Base-by-base conservation (phyloP, 2,329 filamentous ascomycete species). In the Penicillium nordicum region DNA sequence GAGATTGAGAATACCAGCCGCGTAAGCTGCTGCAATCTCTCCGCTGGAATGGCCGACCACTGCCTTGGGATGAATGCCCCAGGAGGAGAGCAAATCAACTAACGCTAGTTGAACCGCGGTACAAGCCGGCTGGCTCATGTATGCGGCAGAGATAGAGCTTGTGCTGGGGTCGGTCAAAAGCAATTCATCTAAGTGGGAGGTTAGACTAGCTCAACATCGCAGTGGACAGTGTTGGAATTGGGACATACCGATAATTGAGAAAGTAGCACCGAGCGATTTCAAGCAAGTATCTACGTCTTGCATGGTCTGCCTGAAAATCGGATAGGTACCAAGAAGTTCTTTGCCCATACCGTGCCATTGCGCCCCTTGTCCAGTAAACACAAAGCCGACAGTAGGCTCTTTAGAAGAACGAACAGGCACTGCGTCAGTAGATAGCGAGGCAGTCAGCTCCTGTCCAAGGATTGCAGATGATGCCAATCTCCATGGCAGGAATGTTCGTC, bases 341-440 rank as follows among this genome's bases (percentile, higher is more conserved):
- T 64, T 62, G 14, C 71, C 72, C 72, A 74, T 74, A 2, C 59
- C 62, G 48, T 67, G 61, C 65, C 68, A 74, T 48, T 74, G 71
- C 7, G 72, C 72, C 21, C 72, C 72, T 55, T 74, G 72, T 5
- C 72, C 72, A 8, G 72, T 74, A 47, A 74, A 73, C 16, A 73
- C 68, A 52, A 72, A 73, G 2, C 66, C 72, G 16, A 74, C 46
- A 2, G 57, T 61, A 5, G 55, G 66, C 27, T 63, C 59, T 30
- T 55, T 60, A 9, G 53, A 54, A 37, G 53, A 63, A 12, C 57
- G 58, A 52, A 61, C 42, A 29, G 64, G 57, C 43, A 61, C 60
- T 16, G 55, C 36, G 18, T 57, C 30, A 2, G 43, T 62, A 12
- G 56, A 59, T 2, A 62, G 41, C 3, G 49, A 49, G 1, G 57